These are phyloP conservation scores for Clitoria ternatea DNA, from an alignment of 306 rosid species.

Conservation along the genomic window DNA sequence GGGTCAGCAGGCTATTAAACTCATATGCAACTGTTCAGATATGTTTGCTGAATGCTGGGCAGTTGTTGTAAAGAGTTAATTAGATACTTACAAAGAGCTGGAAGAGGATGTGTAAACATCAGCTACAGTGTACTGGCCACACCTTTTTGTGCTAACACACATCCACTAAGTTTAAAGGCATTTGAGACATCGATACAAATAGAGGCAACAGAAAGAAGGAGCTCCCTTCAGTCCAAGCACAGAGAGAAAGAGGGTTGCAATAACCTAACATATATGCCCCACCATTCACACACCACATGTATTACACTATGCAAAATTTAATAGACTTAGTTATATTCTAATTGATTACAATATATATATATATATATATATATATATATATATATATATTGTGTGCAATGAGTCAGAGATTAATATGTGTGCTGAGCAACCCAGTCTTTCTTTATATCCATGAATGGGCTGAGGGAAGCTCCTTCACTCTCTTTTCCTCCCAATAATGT, in stretches of 20 bases:
- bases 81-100: constrained; percentile 29
- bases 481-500: constrained; percentile 16
- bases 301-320: background rate
- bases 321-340: background rate
- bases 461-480: constrained; percentile 43
- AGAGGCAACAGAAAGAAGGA: constrained; percentile 42
- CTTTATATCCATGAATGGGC: constrained; percentile 27
- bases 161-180: constrained; percentile 10
- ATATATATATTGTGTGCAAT: constrained; percentile 13
- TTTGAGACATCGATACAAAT: background rate
- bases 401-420: constrained; percentile 11
- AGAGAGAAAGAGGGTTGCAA: constrained; percentile 28
- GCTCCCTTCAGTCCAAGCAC: constrained; percentile 51
- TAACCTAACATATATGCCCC: background rate
- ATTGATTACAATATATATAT: too few relatives aligned
- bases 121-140: constrained; percentile 9
- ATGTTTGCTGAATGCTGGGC: constrained; percentile 20
- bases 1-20: constrained; percentile 3
- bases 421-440: constrained; percentile 22
- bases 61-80: constrained; percentile 3
- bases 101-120: constrained; percentile 25
- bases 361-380: too few relatives aligned
- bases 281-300: constrained; percentile 28
- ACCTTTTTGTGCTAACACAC: constrained; percentile 3
- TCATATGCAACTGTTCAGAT: constrained; percentile 28